Conservation (phyloP, 352 stramenopile genomes). For the Phytophthora macrochlamydospora region DNA sequence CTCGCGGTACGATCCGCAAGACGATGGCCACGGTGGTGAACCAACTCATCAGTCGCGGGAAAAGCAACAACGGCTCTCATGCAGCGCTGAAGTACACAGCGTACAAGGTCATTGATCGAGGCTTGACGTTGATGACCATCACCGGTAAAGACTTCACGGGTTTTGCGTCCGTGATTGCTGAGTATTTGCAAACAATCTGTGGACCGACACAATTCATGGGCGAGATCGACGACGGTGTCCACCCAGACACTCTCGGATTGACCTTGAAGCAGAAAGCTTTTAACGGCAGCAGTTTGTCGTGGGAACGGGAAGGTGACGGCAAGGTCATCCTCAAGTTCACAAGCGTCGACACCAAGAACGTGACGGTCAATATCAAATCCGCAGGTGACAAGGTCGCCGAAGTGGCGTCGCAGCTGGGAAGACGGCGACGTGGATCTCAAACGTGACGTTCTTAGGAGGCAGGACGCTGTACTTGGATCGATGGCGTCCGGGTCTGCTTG, state of each 20-base stretch:
- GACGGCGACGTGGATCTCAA: neutral
- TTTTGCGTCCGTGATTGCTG: neutral
- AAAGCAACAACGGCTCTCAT: neutral
- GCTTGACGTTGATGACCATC: neutral
- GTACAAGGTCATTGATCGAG: too few species aligned
- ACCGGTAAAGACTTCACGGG: too few species aligned
- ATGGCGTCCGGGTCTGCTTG: neutral
- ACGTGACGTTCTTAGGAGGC: neutral
- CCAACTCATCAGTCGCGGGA: neutral
- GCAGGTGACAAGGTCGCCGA: neutral
- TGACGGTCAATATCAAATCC: neutral
- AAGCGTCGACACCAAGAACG: neutral
- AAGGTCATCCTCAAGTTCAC: neutral
- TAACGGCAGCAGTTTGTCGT: neutral
- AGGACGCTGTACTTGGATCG: neutral
- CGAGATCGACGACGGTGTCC: neutral
- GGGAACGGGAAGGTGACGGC: neutral
- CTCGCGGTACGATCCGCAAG: conserved; percentile 3
- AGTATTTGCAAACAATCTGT: neutral
- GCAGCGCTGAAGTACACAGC: neutral
- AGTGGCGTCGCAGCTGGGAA: neutral
- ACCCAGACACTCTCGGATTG: neutral
- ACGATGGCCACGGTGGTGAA: neutral
- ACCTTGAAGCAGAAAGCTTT: neutral
- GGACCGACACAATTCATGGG: neutral